Conservation (phyloP, 768 basidiomycete species). For the Lyophyllum atratum region DNA sequence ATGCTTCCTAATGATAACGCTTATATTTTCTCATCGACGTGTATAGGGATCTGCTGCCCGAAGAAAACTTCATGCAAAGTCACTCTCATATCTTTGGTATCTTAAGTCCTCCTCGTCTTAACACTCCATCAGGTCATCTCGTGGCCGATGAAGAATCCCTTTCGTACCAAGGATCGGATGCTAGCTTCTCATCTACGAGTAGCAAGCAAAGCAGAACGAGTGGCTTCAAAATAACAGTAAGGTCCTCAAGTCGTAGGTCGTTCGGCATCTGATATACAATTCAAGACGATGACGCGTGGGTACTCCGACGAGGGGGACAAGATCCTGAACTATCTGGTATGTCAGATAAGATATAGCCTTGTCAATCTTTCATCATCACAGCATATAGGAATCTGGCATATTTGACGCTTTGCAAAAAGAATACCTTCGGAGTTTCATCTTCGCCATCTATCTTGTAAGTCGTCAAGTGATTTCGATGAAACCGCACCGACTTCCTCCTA, state of each 20-base stretch:
- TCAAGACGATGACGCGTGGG: conserved; percentile 66
- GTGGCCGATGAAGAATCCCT: conserved; percentile 48
- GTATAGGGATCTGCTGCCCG: conserved; percentile 69
- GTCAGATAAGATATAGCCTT: conserved; percentile 23
- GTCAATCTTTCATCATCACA: conserved; percentile 1
- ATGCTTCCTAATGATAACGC: neutral
- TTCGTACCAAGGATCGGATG: conserved; percentile 29
- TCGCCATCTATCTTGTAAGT: conserved; percentile 80
- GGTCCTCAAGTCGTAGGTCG: neutral
- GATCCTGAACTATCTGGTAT: conserved; percentile 78
- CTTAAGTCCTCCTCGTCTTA: neutral
- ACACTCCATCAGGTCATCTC: conserved; percentile 48
- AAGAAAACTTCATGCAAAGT: conserved; percentile 80
- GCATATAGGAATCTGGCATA: conserved; percentile 74
- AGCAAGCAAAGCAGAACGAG: conserved; percentile 45
- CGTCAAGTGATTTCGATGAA: neutral
- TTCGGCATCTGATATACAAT: neutral
- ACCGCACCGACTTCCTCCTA: neutral
- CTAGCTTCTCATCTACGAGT: conserved; percentile 40
- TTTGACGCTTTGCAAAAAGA: conserved; percentile 85
- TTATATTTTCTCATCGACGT: neutral
- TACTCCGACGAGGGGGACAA: conserved; percentile 83
- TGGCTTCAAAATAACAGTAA: conserved; percentile 70
- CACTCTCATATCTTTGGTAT: conserved; percentile 5
- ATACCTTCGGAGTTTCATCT: conserved; percentile 84